Percentiles rank a stretch among this genome's conserved stretches.
Evolutionary conservation across 1,139 yeast genomes (phyloP).

Genomic region (Meyerozyma carpophila): DNA sequence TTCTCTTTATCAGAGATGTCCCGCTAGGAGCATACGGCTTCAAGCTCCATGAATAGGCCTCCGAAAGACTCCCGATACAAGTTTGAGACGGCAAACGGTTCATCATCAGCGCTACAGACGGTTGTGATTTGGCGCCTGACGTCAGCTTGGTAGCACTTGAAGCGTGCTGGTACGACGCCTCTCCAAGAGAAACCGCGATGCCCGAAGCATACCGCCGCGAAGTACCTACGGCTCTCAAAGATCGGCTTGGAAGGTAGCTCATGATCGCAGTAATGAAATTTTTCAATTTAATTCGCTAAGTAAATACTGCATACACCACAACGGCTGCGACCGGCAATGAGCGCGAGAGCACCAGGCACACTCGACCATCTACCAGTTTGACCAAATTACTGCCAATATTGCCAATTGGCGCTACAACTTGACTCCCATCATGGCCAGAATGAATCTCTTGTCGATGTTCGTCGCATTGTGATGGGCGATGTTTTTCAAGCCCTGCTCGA

Average conservation of each 20-base stretch:
- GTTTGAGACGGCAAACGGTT: constrained; percentile 7
- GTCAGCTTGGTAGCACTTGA: background rate
- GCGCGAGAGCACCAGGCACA: too few relatives aligned
- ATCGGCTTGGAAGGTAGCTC: background rate
- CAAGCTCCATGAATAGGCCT: background rate
- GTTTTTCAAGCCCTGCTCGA: constrained; percentile 44
- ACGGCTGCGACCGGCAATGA: too few relatives aligned
- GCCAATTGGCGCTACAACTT: constrained; percentile 3
- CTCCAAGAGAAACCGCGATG: constrained; percentile 5
- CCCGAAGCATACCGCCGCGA: constrained; percentile 6
- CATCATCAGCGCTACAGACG: constrained; percentile 2
- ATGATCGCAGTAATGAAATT: background rate
- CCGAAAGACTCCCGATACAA: constrained; percentile 4
- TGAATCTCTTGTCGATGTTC: constrained; percentile 30
- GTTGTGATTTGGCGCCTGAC: background rate
- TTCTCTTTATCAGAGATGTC: constrained; percentile 8
- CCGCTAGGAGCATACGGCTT: background rate
- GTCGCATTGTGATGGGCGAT: constrained; percentile 52
- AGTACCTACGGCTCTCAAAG: background rate
- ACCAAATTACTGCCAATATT: too few relatives aligned
- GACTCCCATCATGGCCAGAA: constrained; percentile 3
- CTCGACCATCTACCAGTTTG: too few relatives aligned
- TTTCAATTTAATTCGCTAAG: background rate
- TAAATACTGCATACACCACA: background rate
- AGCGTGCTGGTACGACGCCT: background rate